These are phyloP conservation scores for Westerdykella sp. DNA, from an alignment of 2,329 filamentous ascomycete species.

Conservation along the genomic window DNA sequence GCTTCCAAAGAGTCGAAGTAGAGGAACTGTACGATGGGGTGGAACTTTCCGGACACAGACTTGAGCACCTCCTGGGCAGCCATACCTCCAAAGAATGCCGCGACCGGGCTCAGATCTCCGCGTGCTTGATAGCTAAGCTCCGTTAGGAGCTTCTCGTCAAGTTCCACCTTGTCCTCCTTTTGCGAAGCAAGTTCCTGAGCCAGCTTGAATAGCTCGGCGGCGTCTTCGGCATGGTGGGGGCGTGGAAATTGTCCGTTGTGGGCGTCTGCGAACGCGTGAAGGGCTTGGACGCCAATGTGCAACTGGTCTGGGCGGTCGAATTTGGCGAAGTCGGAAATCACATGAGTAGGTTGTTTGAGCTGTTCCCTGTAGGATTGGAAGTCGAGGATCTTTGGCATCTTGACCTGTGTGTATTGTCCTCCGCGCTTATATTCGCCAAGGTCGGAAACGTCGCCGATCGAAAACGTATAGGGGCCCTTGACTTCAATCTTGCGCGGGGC, in stretches of 20 bases:
- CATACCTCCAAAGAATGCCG: constrained; percentile 90
- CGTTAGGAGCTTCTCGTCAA: constrained; percentile 86
- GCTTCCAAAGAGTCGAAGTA: constrained; percentile 99
- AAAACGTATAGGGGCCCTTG: constrained; percentile 93
- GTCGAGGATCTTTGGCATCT: constrained; percentile 91
- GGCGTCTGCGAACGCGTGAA: constrained; percentile 74
- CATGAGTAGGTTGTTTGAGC: constrained; percentile 77
- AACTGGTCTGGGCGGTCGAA: constrained; percentile 91
- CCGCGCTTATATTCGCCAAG: constrained; percentile 83
- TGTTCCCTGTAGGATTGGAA: constrained; percentile 77
- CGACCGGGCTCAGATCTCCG: constrained; percentile 86
- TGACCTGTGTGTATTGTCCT: constrained; percentile 90
- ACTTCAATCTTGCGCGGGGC: constrained; percentile 87
- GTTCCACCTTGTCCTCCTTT: constrained; percentile 65
- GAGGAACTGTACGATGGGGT: constrained; percentile 90
- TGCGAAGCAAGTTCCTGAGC: constrained; percentile 65
- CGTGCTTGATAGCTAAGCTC: constrained; percentile 92
- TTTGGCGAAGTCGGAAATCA: constrained; percentile 95
- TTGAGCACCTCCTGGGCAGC: constrained; percentile 93
- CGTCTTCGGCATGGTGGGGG: constrained; percentile 80
- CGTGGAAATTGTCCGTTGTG: constrained; percentile 68
- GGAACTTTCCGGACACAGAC: constrained; percentile 95
- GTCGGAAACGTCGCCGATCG: constrained; percentile 84
- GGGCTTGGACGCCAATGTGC: constrained; percentile 84
- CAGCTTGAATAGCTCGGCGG: constrained; percentile 66